Conservation (phyloP, 495 filamentous ascomycete species). For the Penicillium psychrofluorescens region DNA sequence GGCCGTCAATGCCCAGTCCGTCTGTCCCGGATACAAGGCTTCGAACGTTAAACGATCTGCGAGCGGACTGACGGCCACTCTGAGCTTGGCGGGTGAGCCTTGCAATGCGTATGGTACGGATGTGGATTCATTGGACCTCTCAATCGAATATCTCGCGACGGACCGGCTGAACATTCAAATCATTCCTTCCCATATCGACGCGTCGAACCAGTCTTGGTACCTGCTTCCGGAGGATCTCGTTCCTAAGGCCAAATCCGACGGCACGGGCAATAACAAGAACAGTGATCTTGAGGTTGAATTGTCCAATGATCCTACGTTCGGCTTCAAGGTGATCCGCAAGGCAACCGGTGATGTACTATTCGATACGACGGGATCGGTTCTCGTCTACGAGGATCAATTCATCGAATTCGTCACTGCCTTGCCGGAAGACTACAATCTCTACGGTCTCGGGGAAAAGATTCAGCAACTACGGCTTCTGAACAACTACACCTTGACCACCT, state of each 20-base stretch:
- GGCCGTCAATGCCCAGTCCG: slow-evolving; percentile 62
- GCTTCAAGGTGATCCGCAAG: slow-evolving; percentile 48
- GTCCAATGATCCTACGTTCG: slow-evolving; percentile 55
- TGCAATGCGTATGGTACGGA: slow-evolving; percentile 60
- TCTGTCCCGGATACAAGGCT: slow-evolving; percentile 58
- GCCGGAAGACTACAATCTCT: slow-evolving; percentile 56
- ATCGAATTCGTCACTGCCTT: slow-evolving; percentile 52
- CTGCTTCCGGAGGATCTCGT: slow-evolving; percentile 57
- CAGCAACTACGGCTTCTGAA: slow-evolving; percentile 51
- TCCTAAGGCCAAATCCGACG: slow-evolving; percentile 46
- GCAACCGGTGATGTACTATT: slow-evolving; percentile 53
- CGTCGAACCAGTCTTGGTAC: slow-evolving; percentile 61
- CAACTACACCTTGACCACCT: slow-evolving; percentile 59
- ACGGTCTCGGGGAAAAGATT: slow-evolving; percentile 55
- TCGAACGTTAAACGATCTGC: slow-evolving; percentile 37
- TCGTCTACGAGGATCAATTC: slow-evolving; percentile 61
- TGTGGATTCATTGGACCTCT: slow-evolving; percentile 47
- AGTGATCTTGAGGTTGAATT: slow-evolving; percentile 50
- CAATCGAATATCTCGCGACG: slow-evolving; percentile 49
- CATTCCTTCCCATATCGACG: slow-evolving; percentile 52
- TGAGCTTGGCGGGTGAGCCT: slow-evolving; percentile 46
- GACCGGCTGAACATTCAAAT: slow-evolving; percentile 48
- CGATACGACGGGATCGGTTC: slow-evolving; percentile 44
- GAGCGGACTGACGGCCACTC: slow-evolving; percentile 44
- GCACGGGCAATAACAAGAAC: slow-evolving; percentile 21